Base-by-base conservation (phyloP, 495 filamentous ascomycete species). In the Astrothelium subdiscretum region DNA sequence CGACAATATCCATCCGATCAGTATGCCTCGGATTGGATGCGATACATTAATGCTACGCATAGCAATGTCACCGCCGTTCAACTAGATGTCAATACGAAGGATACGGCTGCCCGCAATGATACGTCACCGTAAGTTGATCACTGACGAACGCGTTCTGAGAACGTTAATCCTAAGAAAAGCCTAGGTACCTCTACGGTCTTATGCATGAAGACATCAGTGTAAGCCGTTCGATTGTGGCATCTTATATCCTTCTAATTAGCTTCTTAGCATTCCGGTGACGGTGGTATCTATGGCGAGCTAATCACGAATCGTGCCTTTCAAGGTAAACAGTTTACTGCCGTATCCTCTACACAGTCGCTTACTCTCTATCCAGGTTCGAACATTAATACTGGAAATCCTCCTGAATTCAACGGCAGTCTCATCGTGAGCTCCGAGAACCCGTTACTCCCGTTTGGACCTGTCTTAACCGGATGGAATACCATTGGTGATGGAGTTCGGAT, bases 241-340 rank as follows among this genome's bases (percentile, higher is more conserved):
- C 13, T 20, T 6, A 48, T 3, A 48, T 20, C 20, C 20, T 3
- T 8, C 42, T 48, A n/a, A 48, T 48, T 20, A 10, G 5, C 8
- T 3, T 20, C 18, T n/a, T 62, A 51, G 38, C 62, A 70, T 35
- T 62, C 67, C 10, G 67, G 69, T 26, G 69, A 71, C 59, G 69
- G 69, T 10, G 69, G 67, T 0, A 61, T 71, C 13, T 71, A 71
- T 58, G 69, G 63, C 10, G 69, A 71, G 52, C n/a, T 70, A 31
- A 66, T 71, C 52, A 57, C 61, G 0, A 71, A 71, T 44, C 65
- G 69, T 13, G 67, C 69, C 26, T 71, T 71, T 58, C 68, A 69
- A 65, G 69, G 69, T 42, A 65, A 60, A n/a, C 8, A 4, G 4
- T 3, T 11, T 48, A 10, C 20, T 10, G 6, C 42, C 5, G 3